phyloP scores from a whole-genome alignment of 345 rosid genomes.

The Ceriops decandra region DNA sequence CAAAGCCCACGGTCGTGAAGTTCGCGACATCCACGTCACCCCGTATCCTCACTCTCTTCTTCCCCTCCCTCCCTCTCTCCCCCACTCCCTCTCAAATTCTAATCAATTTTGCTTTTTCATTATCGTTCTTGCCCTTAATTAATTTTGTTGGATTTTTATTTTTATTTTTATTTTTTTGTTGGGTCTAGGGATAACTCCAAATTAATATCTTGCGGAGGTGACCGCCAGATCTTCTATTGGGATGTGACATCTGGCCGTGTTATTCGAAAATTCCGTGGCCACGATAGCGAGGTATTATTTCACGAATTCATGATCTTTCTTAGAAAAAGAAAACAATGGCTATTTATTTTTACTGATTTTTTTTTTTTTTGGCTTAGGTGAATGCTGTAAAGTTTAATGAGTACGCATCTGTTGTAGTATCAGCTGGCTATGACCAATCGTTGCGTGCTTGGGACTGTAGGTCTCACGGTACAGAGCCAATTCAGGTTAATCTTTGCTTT shows the following conservation, averaged over 20 bases:
- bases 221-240: slow-evolving; percentile 91
- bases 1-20: slow-evolving; percentile 95
- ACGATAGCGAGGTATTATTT: slow-evolving; percentile 66
- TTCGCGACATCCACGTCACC: slow-evolving; percentile 95
- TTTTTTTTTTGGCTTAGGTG: slow-evolving; percentile 41
- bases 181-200: slow-evolving; percentile 55
- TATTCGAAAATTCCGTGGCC: slow-evolving; percentile 89
- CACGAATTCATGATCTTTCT: neutral
- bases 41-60: slow-evolving; percentile 26
- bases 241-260: slow-evolving; percentile 91
- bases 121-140: neutral
- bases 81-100: neutral
- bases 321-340: no score
- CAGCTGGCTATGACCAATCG: slow-evolving; percentile 92
- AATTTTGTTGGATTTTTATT: no score
- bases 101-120: neutral
- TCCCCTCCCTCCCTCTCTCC: neutral
- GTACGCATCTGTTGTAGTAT: slow-evolving; percentile 72
- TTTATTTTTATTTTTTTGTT: neutral
- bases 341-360: no score
- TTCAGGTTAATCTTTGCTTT: slow-evolving; percentile 50
- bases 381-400: slow-evolving; percentile 91
- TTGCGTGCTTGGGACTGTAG: slow-evolving; percentile 96
- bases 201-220: slow-evolving; percentile 90
- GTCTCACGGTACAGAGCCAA: slow-evolving; percentile 89